Conservation (phyloP, 1,284 basidiomycete species). For the Boletus albobrunnescens region DNA sequence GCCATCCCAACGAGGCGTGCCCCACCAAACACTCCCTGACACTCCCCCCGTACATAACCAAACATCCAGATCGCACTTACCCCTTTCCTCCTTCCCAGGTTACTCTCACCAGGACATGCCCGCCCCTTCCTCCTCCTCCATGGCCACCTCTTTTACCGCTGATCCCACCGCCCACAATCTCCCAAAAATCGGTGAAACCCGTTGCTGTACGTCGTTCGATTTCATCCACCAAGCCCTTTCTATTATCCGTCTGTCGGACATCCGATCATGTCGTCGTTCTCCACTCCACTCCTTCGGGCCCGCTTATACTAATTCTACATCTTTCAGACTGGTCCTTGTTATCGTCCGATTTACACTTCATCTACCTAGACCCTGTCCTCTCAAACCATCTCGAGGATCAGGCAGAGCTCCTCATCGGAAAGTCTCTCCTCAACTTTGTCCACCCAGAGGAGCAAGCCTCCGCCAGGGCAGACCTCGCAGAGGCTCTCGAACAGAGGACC, state of each 20-base stretch:
- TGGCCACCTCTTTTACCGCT: slow-evolving; percentile 17
- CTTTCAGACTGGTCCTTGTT: slow-evolving; percentile 67
- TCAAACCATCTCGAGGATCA: slow-evolving; percentile 72
- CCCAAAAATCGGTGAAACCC: slow-evolving; percentile 64
- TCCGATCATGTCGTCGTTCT: slow-evolving; percentile 32
- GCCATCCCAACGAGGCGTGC: slow-evolving; percentile 37
- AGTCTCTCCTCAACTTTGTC: slow-evolving; percentile 79
- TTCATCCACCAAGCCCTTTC: neutral
- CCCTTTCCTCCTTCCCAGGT: slow-evolving; percentile 36
- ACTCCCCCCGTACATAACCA: slow-evolving; percentile 33
- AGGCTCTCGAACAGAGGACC: slow-evolving; percentile 75
- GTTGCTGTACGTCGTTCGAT: slow-evolving; percentile 59
- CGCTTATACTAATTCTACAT: slow-evolving; percentile 15
- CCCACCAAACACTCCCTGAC: slow-evolving; percentile 29
- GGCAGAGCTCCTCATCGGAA: slow-evolving; percentile 65
- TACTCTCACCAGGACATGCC: slow-evolving; percentile 31
- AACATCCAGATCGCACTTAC: slow-evolving; percentile 32
- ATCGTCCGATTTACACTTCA: slow-evolving; percentile 71
- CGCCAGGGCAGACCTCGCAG: slow-evolving; percentile 72
- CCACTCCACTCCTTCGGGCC: slow-evolving; percentile 11
- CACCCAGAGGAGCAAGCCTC: slow-evolving; percentile 85
- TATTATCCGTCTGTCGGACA: slow-evolving; percentile 21
- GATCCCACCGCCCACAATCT: slow-evolving; percentile 24
- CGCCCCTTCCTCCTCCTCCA: slow-evolving; percentile 16
- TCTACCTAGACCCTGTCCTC: slow-evolving; percentile 88